Percentiles rank a stretch among this genome's conserved stretches.
Conservation (phyloP, 352 stramenopile species). For the Peronosclerospora sorghi region DNA sequence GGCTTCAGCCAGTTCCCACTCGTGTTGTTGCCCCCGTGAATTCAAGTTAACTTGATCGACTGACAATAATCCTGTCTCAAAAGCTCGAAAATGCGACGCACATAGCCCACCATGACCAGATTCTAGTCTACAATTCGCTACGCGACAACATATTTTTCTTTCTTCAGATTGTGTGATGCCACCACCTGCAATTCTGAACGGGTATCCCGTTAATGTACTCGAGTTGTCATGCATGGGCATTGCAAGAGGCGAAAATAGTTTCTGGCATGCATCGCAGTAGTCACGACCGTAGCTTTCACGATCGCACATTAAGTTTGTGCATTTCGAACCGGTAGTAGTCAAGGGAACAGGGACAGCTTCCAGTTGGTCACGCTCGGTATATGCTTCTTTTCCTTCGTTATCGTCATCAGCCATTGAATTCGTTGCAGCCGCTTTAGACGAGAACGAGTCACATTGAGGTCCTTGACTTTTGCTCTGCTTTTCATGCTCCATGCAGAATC, state of each 20-base stretch:
- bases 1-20: conserved; percentile 13
- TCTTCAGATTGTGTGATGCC: conserved; percentile 6
- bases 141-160: conserved; percentile 26
- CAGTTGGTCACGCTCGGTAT: conserved; percentile 10
- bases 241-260: conserved; percentile 41
- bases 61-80: conserved; percentile 37
- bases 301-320: conserved; percentile 48
- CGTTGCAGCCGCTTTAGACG: not conserved
- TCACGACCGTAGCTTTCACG: conserved; percentile 41
- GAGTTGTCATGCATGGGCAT: conserved; percentile 28
- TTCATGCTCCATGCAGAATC: conserved; percentile 39
- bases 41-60: conserved; percentile 50
- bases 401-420: conserved; percentile 8
- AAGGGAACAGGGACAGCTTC: conserved; percentile 3
- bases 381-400: conserved; percentile 19
- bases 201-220: conserved; percentile 6
- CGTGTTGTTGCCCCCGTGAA: conserved; percentile 19
- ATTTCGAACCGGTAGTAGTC: conserved; percentile 16
- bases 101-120: conserved; percentile 31
- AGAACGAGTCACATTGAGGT: conserved; percentile 7
- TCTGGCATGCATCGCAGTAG: conserved; percentile 52
- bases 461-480: conserved; percentile 25
- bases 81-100: conserved; percentile 32
- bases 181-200: conserved; percentile 6
- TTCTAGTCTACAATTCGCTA: conserved; percentile 22